Percentiles rank a stretch among this genome's conserved stretches.
These are phyloP conservation scores for Aspergillus aculeatinus DNA, from an alignment of 2,329 filamentous ascomycete genomes.

Conservation along the genomic window DNA sequence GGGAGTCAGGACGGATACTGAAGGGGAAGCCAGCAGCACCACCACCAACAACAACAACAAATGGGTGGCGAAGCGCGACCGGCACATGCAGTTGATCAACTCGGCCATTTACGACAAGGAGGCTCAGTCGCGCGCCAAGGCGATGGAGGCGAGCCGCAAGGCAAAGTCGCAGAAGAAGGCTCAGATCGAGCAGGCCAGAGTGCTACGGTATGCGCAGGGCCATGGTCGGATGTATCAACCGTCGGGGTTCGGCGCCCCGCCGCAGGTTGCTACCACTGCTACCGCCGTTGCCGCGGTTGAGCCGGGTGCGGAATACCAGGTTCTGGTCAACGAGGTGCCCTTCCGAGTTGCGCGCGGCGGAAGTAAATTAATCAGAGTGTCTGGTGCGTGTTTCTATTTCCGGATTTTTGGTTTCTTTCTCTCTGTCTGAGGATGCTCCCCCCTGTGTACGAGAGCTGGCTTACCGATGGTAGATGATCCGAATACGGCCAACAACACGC, in stretches of 20 bases:
- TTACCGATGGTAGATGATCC: conserved; percentile 52
- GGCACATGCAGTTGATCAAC: conserved; percentile 81
- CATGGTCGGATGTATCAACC: conserved; percentile 19
- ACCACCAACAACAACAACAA: conserved; percentile 34
- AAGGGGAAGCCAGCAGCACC: conserved; percentile 23
- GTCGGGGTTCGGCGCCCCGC: conserved; percentile 20
- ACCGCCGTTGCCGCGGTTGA: conserved; percentile 16
- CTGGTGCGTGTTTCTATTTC: conserved; percentile 57
- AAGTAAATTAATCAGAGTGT: conserved; percentile 74
- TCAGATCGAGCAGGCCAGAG: conserved; percentile 51
- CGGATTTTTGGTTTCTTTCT: not conserved
- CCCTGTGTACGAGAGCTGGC: conserved; percentile 41
- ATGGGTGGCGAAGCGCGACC: conserved; percentile 72
- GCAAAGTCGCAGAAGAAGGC: conserved; percentile 54
- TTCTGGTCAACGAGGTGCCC: conserved; percentile 68
- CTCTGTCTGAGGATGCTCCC: conserved; percentile 3
- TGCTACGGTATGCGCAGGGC: conserved; percentile 41
- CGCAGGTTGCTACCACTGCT: conserved; percentile 19
- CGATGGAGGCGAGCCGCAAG: conserved; percentile 67
- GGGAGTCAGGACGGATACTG: conserved; percentile 28
- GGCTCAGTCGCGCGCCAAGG: conserved; percentile 64
- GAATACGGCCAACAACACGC: conserved; percentile 65
- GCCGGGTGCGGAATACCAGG: conserved; percentile 55
- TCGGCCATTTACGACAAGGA: conserved; percentile 74
- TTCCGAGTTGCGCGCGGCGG: conserved; percentile 74